Evolutionary conservation across 2,329 filamentous ascomycete species (phyloP).

Genomic region (Cladophialophora chaetospira): DNA sequence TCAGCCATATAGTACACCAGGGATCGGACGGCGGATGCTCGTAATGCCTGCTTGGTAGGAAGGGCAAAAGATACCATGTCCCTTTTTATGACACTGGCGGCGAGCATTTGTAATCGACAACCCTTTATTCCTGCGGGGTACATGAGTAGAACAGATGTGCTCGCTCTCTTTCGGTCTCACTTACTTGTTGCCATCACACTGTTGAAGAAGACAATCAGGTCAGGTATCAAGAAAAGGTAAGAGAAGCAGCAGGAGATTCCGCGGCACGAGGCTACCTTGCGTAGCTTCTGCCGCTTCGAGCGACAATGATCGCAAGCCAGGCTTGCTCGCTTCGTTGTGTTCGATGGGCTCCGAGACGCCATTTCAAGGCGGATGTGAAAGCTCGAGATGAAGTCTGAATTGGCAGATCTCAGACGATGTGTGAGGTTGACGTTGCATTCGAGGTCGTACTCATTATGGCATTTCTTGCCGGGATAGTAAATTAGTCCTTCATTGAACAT

Average conservation of each 20-base stretch:
- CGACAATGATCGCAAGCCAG: conserved; percentile 4
- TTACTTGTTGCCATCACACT: conserved; percentile 11
- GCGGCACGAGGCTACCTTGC: neutral
- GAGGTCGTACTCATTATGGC: neutral
- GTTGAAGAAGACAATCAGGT: neutral
- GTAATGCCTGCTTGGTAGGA: neutral
- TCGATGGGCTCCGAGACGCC: neutral
- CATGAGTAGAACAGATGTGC: neutral
- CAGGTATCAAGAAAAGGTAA: neutral
- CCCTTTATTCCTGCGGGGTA: neutral
- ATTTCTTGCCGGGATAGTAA: too few relatives aligned
- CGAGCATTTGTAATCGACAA: too few relatives aligned
- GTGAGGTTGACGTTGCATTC: neutral
- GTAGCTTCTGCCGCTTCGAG: conserved; percentile 2
- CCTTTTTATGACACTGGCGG: too few relatives aligned
- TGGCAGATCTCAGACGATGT: neutral
- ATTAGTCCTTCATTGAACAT: too few relatives aligned
- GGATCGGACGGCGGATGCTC: neutral
- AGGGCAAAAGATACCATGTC: neutral
- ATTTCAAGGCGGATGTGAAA: too few relatives aligned
- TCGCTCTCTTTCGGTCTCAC: neutral
- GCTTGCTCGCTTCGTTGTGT: neutral
- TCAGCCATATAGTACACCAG: neutral
- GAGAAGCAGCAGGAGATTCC: too few relatives aligned
- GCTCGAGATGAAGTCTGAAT: neutral